A percentile compares a stretch with the other conserved stretches of the same genome.
Conservation (phyloP, 345 rosid genomes). For the Pelargonium nanum region DNA sequence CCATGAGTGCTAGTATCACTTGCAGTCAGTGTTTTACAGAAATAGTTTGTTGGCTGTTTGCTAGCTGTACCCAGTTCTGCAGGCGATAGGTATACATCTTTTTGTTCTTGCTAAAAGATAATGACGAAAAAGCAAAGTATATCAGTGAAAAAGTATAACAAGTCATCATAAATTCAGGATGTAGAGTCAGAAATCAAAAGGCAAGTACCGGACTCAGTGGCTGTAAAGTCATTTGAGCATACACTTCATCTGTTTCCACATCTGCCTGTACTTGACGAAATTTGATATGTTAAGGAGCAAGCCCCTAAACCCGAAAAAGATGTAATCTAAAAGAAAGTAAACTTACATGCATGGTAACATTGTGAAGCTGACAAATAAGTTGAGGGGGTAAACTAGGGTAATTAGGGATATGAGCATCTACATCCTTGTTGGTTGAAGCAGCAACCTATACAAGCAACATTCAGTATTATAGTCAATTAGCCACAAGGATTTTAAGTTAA, state of each 20-base stretch:
- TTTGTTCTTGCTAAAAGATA: slow-evolving; percentile 35
- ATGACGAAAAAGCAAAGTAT: neutral
- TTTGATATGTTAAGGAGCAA: neutral
- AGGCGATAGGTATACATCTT: slow-evolving; percentile 32
- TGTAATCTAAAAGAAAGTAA: neutral
- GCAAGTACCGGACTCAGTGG: slow-evolving; percentile 40
- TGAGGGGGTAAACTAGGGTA: slow-evolving; percentile 55
- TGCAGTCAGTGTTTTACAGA: slow-evolving; percentile 45
- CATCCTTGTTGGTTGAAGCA: slow-evolving; percentile 45
- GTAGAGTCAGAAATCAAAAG: neutral
- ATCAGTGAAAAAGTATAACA: neutral
- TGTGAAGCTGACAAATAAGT: slow-evolving; percentile 63
- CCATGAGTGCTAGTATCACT: slow-evolving; percentile 50
- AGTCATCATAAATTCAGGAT: neutral
- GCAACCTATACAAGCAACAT: slow-evolving; percentile 32
- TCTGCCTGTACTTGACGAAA: slow-evolving; percentile 42
- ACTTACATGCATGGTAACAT: slow-evolving; percentile 60
- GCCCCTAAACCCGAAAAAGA: neutral
- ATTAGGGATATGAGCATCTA: slow-evolving; percentile 51
- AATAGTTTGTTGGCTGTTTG: slow-evolving; percentile 43
- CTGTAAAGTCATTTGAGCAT: slow-evolving; percentile 75
- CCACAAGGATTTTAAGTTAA: neutral
- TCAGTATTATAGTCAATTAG: neutral
- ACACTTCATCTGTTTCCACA: slow-evolving; percentile 69
- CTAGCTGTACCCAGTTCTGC: slow-evolving; percentile 29